Conservation (phyloP, 176 grass and related monocot species). For the Aegilops speltoides region DNA sequence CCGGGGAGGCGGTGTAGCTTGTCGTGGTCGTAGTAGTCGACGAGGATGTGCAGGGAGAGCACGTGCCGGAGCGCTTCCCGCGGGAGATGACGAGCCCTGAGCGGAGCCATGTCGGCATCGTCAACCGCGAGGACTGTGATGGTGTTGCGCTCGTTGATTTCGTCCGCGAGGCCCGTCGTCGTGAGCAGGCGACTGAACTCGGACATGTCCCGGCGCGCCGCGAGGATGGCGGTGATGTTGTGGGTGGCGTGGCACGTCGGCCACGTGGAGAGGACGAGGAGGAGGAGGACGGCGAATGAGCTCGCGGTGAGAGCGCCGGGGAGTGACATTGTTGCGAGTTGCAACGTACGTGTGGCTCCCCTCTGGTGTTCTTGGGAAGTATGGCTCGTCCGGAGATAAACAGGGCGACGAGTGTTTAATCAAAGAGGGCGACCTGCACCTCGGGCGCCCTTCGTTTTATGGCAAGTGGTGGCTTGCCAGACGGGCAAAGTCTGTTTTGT, state of each 20-base stretch:
- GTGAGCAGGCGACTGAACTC: slow-evolving; percentile 62
- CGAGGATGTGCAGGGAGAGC: slow-evolving; percentile 63
- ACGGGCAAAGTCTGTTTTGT: not conserved
- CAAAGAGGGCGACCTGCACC: not conserved
- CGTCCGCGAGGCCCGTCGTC: slow-evolving; percentile 45
- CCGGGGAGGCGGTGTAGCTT: slow-evolving; percentile 62
- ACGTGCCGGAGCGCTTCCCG: slow-evolving; percentile 48
- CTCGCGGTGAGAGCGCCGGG: not conserved
- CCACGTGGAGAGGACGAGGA: not conserved
- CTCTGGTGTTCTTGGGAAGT: not conserved
- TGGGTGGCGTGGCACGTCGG: slow-evolving; percentile 17
- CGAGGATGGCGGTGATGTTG: slow-evolving; percentile 80
- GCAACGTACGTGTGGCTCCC: not conserved
- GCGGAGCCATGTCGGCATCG: slow-evolving; percentile 40
- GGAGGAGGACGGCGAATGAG: not conserved
- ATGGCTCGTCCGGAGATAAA: not conserved
- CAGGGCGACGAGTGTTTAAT: slow-evolving; percentile 7
- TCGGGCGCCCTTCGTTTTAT: slow-evolving; percentile 26
- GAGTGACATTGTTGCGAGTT: slow-evolving; percentile 9
- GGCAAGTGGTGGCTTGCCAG: not conserved
- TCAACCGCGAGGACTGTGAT: slow-evolving; percentile 66
- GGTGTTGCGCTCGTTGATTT: slow-evolving; percentile 63
- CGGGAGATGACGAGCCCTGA: slow-evolving; percentile 33
- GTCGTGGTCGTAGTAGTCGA: slow-evolving; percentile 68
- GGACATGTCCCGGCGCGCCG: slow-evolving; percentile 45